Conservation (phyloP, 179 eudicot species). For the Silene vulgaris region DNA sequence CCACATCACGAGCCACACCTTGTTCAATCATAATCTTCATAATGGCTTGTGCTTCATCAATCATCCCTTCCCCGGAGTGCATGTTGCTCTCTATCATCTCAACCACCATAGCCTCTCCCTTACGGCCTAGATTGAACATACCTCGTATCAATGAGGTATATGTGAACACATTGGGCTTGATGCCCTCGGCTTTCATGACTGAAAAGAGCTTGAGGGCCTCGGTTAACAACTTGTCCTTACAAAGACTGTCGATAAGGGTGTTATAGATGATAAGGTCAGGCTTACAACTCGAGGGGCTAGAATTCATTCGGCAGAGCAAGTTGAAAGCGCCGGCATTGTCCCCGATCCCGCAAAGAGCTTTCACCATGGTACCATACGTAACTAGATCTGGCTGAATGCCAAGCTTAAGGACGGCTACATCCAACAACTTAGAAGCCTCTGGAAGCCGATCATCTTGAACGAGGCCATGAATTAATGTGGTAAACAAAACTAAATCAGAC, state of each 20-base stretch:
- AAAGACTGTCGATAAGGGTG: conserved; percentile 6
- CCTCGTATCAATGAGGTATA: background rate
- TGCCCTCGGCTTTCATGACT: background rate
- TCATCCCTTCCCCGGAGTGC: background rate
- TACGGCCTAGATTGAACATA: background rate
- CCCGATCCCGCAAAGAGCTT: conserved; percentile 17
- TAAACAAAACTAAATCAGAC: background rate
- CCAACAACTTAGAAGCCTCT: conserved; percentile 4
- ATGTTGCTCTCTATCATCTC: background rate
- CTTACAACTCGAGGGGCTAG: background rate
- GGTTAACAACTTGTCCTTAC: background rate
- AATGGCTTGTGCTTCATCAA: background rate
- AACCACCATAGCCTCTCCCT: background rate
- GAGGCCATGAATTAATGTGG: conserved; percentile 19
- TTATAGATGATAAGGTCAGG: background rate
- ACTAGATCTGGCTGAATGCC: background rate
- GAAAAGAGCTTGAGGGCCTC: background rate
- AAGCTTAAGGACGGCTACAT: background rate
- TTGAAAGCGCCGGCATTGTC: background rate
- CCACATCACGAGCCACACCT: background rate
- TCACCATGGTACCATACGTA: conserved; percentile 19
- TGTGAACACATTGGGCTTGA: background rate
- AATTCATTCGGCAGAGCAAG: conserved; percentile 4
- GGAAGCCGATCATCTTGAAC: background rate
- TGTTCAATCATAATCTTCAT: background rate